Evolutionary conservation across 345 rosid species (phyloP).

Genomic region (Corchorus olitorius): DNA sequence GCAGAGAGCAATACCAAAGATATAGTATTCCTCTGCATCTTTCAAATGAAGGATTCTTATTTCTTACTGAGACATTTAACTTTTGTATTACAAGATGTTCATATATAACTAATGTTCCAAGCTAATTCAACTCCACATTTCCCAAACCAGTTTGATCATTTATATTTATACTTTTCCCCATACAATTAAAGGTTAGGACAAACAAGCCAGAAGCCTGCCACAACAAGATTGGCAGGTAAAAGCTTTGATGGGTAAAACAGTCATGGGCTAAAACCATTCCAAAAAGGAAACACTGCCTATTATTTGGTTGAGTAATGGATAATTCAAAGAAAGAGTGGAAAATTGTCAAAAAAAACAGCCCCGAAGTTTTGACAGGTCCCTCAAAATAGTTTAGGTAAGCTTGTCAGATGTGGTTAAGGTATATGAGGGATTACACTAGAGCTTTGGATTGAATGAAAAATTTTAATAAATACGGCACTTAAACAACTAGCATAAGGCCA

Average conservation of each 20-base stretch:
- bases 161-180: not conserved
- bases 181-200: not conserved
- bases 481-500: not conserved
- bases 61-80: not conserved
- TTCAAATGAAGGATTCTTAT: not conserved
- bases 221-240: not conserved
- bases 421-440: not conserved
- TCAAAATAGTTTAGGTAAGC: not conserved
- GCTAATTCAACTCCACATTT: not conserved
- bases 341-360: not conserved
- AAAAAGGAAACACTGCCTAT: not conserved
- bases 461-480: too few species aligned
- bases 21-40: not conserved
- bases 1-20: not conserved
- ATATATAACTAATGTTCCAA: not conserved
- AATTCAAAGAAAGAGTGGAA: not conserved
- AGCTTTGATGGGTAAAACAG: not conserved
- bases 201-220: not conserved
- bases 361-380: not conserved
- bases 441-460: not conserved
- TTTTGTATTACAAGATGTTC: not conserved
- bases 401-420: not conserved
- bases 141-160: slow-evolving; percentile 5
- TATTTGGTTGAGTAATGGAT: not conserved
- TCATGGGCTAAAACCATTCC: not conserved